phyloP scores from a whole-genome alignment of 2,329 filamentous ascomycete genomes.

The Rutstroemia sp. region DNA sequence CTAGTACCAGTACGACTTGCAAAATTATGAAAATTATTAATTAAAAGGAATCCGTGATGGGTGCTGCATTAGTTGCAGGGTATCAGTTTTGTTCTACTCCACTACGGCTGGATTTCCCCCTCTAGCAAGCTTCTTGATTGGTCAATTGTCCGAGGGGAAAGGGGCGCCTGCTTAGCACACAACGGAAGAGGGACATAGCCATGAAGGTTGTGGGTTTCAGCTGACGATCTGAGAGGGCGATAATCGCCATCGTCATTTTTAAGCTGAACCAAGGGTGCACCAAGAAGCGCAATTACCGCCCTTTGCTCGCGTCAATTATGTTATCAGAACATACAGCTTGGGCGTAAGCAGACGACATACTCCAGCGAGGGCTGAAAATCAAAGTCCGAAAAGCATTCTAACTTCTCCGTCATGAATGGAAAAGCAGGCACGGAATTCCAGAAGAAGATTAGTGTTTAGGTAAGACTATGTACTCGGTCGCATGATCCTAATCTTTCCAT shows the following conservation, averaged over 20 bases:
- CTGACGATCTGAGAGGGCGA: background rate
- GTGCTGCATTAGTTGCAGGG: background rate
- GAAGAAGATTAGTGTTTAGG: background rate
- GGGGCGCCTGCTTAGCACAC: background rate
- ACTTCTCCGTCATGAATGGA: background rate
- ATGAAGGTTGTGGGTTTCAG: background rate
- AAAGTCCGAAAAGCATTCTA: background rate
- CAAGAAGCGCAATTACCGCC: conserved; percentile 8
- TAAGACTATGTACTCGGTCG: background rate
- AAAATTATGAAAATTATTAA: background rate
- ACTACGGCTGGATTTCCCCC: background rate
- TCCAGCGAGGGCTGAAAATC: background rate
- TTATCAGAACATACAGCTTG: background rate
- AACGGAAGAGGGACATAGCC: background rate
- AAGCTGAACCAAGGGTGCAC: conserved; percentile 1
- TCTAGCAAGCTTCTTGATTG: background rate
- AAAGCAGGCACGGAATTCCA: background rate
- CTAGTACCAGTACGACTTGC: too few species aligned
- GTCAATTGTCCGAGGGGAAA: background rate
- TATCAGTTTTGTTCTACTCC: background rate
- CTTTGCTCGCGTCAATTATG: conserved; percentile 2
- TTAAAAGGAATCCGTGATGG: background rate
- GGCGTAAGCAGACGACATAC: background rate
- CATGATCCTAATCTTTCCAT: background rate
- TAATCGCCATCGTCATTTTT: background rate